These are phyloP conservation scores for Zygosaccharomyces rouxii DNA, from an alignment of 805 yeast species.

Conservation along the genomic window DNA sequence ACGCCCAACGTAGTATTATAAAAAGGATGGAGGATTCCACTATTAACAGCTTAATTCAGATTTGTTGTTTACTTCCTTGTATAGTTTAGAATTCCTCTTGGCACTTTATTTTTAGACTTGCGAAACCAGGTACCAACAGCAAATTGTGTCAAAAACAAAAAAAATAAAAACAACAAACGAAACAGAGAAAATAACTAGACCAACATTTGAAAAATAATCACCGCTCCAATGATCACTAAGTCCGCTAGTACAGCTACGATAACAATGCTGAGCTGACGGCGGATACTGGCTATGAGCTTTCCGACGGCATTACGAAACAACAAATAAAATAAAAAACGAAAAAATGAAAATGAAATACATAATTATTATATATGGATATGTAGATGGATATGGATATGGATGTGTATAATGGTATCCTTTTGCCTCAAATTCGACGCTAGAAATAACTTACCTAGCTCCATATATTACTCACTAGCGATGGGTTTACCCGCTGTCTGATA, in stretches of 20 bases:
- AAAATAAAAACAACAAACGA: background rate
- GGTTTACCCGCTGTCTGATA: constrained; percentile 8
- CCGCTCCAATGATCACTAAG: too few species aligned
- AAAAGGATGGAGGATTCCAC: background rate
- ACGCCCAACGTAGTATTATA: background rate
- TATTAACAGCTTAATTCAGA: background rate
- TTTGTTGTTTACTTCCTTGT: background rate
- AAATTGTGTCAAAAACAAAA: constrained; percentile 2
- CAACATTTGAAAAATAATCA: too few species aligned
- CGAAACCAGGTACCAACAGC: background rate
- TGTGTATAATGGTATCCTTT: background rate
- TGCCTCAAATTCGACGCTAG: background rate
- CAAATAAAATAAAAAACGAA: too few species aligned
- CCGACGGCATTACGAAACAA: too few species aligned
- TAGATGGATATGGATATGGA: background rate
- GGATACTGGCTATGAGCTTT: too few species aligned
- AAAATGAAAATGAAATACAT: too few species aligned
- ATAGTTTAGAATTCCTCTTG: background rate
- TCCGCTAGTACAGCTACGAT: too few species aligned
- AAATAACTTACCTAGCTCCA: constrained; percentile 13
- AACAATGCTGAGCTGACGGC: too few species aligned
- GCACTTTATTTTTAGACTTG: background rate
- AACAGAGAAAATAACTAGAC: background rate
- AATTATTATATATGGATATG: too few species aligned
- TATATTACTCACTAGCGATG: constrained; percentile 15